Evolutionary conservation across 305 asterid genomes (phyloP).

Genomic region (Fraxinus latifolia): DNA sequence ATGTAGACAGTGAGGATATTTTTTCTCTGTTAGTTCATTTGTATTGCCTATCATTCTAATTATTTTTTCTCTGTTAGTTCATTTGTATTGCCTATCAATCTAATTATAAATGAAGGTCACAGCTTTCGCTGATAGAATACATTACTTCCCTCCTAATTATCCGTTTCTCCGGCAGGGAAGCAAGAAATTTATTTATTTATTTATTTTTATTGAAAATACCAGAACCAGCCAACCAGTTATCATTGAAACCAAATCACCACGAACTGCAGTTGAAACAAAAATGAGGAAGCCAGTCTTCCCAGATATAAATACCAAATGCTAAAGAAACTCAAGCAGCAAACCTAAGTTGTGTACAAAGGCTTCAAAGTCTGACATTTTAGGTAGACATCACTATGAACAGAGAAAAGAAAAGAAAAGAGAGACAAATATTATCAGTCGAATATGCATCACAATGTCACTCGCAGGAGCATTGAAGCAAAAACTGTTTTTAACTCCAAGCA

Average conservation of each 20-base stretch:
- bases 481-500: background rate
- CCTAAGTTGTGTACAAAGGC: background rate
- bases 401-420: background rate
- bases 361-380: background rate
- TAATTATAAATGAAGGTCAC: background rate
- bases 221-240: background rate
- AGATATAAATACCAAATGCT: background rate
- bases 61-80: background rate
- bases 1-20: background rate
- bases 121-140: background rate
- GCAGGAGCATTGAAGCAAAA: background rate
- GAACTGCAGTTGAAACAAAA: background rate
- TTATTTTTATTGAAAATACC: background rate
- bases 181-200: background rate
- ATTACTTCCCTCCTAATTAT: background rate
- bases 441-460: background rate
- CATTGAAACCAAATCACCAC: background rate
- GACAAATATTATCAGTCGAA: background rate
- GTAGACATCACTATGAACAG: background rate
- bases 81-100: background rate
- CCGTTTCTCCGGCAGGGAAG: background rate
- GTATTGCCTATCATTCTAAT: background rate
- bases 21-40: background rate
- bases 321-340: background rate
- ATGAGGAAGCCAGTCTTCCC: background rate